Evolutionary conservation across 768 basidiomycete species (phyloP), one percentile per base, ranked within the genome.

Genomic region (Xerocomellus amylosporus): DNA sequence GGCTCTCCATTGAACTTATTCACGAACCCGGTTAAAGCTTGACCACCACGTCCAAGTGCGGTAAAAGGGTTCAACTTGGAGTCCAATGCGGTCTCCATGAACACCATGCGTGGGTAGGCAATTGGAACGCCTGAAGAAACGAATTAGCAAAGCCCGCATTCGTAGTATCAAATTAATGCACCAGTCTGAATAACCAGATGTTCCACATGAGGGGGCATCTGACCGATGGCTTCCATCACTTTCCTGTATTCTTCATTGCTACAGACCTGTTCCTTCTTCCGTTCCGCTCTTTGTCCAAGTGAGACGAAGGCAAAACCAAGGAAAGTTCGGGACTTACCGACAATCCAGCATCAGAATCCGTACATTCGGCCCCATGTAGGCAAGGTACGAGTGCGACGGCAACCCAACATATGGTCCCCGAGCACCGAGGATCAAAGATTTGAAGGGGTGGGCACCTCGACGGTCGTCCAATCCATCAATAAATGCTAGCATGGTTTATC

Each of bases 1-100:
- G 94, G 90, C 41, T 91, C 90, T n/a, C 82, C 82, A 69, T 94
- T 93, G 71, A 93, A 94, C 67, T 90, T 89, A 67, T 95, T 93
- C 31, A 91, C 85, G 62, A 95, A 89, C 13, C 90, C 87, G 30
- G 81, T 80, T 40, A 93, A 67, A 19, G 88, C 88, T 47, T 81
- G 75, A 9, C 89, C 88, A 40, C 75, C 74, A 66, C 83, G 80
- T 8, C 87, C 89, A 8, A 98, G 75, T 4, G 85, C 79, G 36
- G 87, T 81, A 41, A 98, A 72, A 2, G 95, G 94, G 67, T 98
- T 98, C 46, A 87, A 77, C 71, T 88, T 93, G 30, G 83, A 86
- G 41, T 88, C 88, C 26, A 98, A 73, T 8, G 87, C 81, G 22
- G 73, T 75, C 69, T 90, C 96, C 58, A 97, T 73, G 69, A 96